Evolutionary conservation across 1,284 basidiomycete genomes (phyloP), one percentile per base, ranked within the genome.

Genomic region (Apiotrichum brassicae): DNA sequence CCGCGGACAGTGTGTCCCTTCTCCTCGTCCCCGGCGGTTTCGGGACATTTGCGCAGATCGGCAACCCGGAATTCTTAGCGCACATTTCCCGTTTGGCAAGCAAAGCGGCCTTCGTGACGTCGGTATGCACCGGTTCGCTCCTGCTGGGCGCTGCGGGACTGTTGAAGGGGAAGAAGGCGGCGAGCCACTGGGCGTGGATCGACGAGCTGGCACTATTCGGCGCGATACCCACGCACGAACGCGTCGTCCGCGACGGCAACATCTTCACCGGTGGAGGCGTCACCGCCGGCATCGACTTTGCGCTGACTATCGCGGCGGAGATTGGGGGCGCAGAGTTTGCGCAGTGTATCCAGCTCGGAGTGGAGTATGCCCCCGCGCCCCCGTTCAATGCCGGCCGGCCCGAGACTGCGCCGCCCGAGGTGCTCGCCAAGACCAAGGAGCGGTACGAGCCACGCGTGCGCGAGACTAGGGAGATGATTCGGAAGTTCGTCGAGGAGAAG

Each of bases 251-350:
- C 11, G 51, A 53, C 47, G 35, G 35, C 24, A 42, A 37, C 28
- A 6, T 46, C 19, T 14, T 53, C 25, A 49, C 47, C 6, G 51
- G 51, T 19, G 51, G 47, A 20, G 51, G 51, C 24, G 38, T 51
- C 7, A 51, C 49, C 9, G 54, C 54, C 37, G 54, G 54, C 24
- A 52, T 56, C 36, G 49, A 56, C 41, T 56, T 56, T 44, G 49
- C 41, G 5, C 46, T 51, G 40, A 43, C 48, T 2, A 3, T 43
- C 32, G 37, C 46, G n/a, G 46, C 51, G 3, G 47, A 53, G 33
- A 30, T 53, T 6, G 47, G 18, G 1, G 51, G 51, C 19, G 33
- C 33, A 3, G 43, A 53, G 6, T 14, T 12, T 7, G 51, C 51
- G 2, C 20, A 25, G 47, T 2, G 8, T 2, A 24, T 23, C 9